A percentile compares a stretch with the other conserved stretches of the same genome.
Conservation (phyloP, 2,329 filamentous ascomycete genomes). For the Knufia petricola region DNA sequence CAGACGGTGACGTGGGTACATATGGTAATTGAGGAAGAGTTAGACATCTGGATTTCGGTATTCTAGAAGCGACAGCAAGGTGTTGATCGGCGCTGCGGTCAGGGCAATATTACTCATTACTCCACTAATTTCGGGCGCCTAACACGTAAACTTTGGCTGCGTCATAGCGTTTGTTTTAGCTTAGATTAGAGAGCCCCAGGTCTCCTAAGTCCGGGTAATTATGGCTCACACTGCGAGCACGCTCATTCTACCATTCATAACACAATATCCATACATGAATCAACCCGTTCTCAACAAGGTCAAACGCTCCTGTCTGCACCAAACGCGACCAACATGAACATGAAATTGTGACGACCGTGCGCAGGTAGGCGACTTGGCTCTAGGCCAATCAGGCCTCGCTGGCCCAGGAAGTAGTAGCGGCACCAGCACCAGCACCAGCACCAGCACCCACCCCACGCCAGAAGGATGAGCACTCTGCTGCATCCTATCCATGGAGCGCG, state of each 20-base stretch:
- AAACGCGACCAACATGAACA: too few species aligned
- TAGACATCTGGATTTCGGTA: background rate
- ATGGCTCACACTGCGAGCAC: too few species aligned
- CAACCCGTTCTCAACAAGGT: background rate
- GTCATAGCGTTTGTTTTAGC: conserved; percentile 4
- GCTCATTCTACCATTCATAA: background rate
- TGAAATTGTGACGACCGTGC: conserved; percentile 1
- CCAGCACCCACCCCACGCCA: too few species aligned
- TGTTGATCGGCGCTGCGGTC: background rate
- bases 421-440: too few species aligned
- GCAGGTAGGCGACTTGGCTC: background rate
- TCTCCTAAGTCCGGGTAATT: too few species aligned
- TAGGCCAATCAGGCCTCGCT: background rate
- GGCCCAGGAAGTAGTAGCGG: too few species aligned
- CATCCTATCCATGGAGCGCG: conserved; percentile 46
- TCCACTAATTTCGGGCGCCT: background rate
- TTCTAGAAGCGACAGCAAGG: background rate
- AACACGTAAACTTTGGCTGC: background rate
- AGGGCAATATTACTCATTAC: too few species aligned
- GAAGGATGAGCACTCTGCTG: conserved; percentile 20
- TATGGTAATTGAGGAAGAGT: background rate
- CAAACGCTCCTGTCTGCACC: background rate
- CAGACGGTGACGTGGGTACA: background rate
- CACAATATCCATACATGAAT: background rate
- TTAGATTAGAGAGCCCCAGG: too few species aligned